Conservation (phyloP, 2,329 filamentous ascomycete species). For the Lachnellula hyalina region DNA sequence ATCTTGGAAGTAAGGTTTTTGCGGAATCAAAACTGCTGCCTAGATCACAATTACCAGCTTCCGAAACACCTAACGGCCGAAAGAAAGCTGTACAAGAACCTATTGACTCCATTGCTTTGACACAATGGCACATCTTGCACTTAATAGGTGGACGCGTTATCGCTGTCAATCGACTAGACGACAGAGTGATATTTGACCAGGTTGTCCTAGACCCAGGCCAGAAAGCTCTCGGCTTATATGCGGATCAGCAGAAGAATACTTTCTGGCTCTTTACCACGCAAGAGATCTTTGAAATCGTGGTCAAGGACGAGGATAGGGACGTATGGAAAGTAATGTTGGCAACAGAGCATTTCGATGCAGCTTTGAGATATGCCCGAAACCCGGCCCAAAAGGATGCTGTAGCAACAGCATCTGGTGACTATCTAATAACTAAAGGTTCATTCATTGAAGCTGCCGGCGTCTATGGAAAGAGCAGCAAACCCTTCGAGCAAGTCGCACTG, state of each 20-base stretch:
- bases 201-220: conserved; percentile 76
- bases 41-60: conserved; percentile 65
- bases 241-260: conserved; percentile 91
- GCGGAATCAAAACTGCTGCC: conserved; percentile 73
- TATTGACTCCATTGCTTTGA: conserved; percentile 75
- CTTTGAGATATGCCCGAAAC: conserved; percentile 78
- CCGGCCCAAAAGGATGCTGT: conserved; percentile 82
- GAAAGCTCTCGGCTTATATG: conserved; percentile 73
- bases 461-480: conserved; percentile 93
- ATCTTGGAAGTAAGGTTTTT: conserved; percentile 70
- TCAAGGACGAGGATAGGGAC: conserved; percentile 84
- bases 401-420: conserved; percentile 85
- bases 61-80: conserved; percentile 59
- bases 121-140: conserved; percentile 87
- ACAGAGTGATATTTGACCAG: conserved; percentile 82
- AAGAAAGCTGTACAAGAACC: conserved; percentile 63
- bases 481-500: conserved; percentile 92
- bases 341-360: conserved; percentile 80
- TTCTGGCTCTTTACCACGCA: conserved; percentile 92
- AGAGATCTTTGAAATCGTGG: conserved; percentile 90
- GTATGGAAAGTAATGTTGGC: conserved; percentile 93
- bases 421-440: conserved; percentile 73
- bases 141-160: conserved; percentile 79
- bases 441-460: conserved; percentile 82
- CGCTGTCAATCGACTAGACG: conserved; percentile 81